phyloP scores from a whole-genome alignment of 164 flowering plant species.

The Tinospora cordifolia region DNA sequence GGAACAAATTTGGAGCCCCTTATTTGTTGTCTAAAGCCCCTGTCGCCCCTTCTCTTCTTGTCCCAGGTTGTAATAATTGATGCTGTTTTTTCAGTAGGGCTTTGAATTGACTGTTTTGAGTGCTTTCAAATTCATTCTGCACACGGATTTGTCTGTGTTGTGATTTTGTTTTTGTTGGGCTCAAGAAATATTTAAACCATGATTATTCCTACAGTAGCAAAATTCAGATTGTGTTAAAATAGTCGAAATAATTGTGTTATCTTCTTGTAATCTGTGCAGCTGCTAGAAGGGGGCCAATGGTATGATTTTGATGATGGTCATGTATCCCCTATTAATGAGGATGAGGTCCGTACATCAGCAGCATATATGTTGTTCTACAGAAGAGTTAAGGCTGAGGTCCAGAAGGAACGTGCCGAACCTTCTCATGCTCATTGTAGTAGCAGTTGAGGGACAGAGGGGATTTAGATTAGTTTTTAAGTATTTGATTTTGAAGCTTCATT shows the following conservation, averaged over 20 bases:
- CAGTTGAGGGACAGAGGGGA: slow-evolving; percentile 1
- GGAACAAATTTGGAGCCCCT: too few species aligned
- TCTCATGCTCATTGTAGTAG: slow-evolving; percentile 14
- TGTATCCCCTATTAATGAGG: slow-evolving; percentile 56
- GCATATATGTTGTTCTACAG: slow-evolving; percentile 80
- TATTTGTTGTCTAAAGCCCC: too few species aligned
- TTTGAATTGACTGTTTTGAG: too few species aligned
- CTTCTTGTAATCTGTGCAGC: slow-evolving; percentile 33
- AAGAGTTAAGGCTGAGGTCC: slow-evolving; percentile 39
- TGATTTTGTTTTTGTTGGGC: too few species aligned
- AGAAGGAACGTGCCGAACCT: slow-evolving; percentile 24
- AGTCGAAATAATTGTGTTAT: neutral
- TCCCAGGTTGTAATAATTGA: too few species aligned
- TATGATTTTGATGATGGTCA: slow-evolving; percentile 85
- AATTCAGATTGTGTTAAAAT: neutral
- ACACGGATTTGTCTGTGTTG: neutral
- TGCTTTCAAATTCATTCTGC: too few species aligned
- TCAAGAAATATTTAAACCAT: neutral
- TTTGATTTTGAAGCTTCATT: slow-evolving; percentile 4
- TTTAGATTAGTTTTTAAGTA: slow-evolving; percentile 37
- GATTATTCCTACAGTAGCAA: neutral
- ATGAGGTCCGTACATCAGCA: slow-evolving; percentile 70
- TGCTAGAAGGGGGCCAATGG: slow-evolving; percentile 73
- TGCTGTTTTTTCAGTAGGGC: too few species aligned
- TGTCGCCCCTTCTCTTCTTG: too few species aligned